A percentile compares a stretch with the other conserved stretches of the same genome.
Evolutionary conservation across 2,329 filamentous ascomycete species (phyloP).

Genomic region (Aspergillus felis): DNA sequence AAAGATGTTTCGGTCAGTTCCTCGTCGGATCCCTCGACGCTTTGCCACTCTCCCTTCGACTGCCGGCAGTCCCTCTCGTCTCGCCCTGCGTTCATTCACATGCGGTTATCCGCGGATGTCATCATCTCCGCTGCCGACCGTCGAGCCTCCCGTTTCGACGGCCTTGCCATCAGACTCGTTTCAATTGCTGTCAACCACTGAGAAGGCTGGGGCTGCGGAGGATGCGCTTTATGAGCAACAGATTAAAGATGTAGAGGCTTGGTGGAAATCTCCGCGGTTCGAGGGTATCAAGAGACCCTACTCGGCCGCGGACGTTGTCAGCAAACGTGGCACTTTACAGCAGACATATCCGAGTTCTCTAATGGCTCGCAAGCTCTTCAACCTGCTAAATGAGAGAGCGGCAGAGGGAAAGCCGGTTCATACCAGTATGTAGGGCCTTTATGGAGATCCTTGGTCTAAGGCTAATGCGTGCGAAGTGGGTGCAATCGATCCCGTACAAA

Average conservation of each 20-base stretch:
- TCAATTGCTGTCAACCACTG: constrained; percentile 73
- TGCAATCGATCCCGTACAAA: constrained; percentile 97
- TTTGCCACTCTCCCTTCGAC: constrained; percentile 16
- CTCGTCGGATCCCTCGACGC: constrained; percentile 36
- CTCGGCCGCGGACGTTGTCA: constrained; percentile 83
- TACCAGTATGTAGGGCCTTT: constrained; percentile 59
- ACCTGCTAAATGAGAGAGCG: constrained; percentile 73
- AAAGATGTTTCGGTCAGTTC: constrained; percentile 33
- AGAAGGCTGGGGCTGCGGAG: constrained; percentile 76
- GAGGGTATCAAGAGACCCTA: constrained; percentile 90
- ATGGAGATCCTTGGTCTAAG: not conserved
- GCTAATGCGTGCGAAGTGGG: constrained; percentile 63
- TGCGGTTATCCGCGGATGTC: constrained; percentile 51
- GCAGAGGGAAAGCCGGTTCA: constrained; percentile 83
- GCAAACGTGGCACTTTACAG: constrained; percentile 82
- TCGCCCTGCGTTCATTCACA: constrained; percentile 32
- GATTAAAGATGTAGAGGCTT: constrained; percentile 77
- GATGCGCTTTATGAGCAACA: constrained; percentile 82
- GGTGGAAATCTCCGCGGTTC: constrained; percentile 85
- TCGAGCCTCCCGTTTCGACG: constrained; percentile 59
- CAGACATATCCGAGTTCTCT: constrained; percentile 88
- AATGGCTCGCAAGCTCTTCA: constrained; percentile 93
- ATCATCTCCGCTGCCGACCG: constrained; percentile 46
- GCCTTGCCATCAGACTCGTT: constrained; percentile 70
- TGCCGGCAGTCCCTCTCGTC: constrained; percentile 20